Base-by-base conservation (phyloP, 2,329 filamentous ascomycete genomes). In the Geosmithia putterillii region DNA sequence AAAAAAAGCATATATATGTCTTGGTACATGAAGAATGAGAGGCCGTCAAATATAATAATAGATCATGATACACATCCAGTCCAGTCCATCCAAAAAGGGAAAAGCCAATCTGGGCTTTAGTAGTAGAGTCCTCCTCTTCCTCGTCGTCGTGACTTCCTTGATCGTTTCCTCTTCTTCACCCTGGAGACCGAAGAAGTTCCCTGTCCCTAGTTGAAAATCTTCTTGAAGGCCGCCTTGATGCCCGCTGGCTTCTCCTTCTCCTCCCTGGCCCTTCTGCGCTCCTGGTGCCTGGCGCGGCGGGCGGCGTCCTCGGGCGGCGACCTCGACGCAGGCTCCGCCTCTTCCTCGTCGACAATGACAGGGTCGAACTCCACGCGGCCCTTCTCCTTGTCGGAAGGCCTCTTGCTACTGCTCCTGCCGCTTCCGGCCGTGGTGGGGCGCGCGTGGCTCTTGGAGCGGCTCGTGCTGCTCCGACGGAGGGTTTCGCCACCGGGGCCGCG, bases 161-260 rank as follows among this genome's bases (percentile, higher is more conserved):
- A n/a, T n/a, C n/a, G n/a, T n/a, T n/a, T n/a, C n/a, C n/a, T n/a
- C n/a, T n/a, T n/a, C n/a, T n/a, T n/a, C n/a, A n/a, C n/a, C n/a
- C n/a, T n/a, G n/a, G n/a, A n/a, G n/a, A n/a, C n/a, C n/a, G n/a
- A n/a, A n/a, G n/a, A n/a, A n/a, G n/a, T n/a, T n/a, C n/a, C n/a
- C n/a, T n/a, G n/a, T 14, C 28, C 28, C 19, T 40, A 40, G 18
- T 4, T 40, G 22, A 66, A 65, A 9, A 66, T 25, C 46, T 56
- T 61, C 54, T 61, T 66, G 34, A 65, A 55, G n/a, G 56, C 50
- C 8, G 54, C 58, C 46, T 57, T 58, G 43, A 66, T 44, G 2
- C 61, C 61, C 7, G 52, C 48, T 1, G 52, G 38, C 45, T 60
- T 59, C 47, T 62, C 58, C 44, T 49, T 46, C 39, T 50, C 46